A percentile compares a stretch with the other conserved stretches of the same genome.
Evolutionary conservation across 2,329 filamentous ascomycete species (phyloP).

Genomic region (Cladosporium oxysporum): DNA sequence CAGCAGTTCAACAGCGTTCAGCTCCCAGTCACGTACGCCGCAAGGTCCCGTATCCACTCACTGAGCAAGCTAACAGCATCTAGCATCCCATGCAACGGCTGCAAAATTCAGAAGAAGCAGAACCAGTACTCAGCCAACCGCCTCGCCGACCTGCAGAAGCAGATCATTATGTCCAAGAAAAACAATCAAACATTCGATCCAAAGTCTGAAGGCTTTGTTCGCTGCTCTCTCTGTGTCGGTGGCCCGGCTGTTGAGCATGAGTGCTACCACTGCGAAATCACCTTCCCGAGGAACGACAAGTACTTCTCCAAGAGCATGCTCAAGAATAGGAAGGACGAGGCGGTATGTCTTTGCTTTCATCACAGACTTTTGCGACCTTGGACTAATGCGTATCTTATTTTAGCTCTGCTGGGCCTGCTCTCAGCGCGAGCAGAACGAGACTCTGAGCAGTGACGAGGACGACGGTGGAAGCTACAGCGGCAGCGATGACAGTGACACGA

Average conservation of each 20-base stretch:
- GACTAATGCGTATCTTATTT: not conserved
- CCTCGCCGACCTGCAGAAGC: constrained; percentile 20
- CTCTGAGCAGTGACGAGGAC: constrained; percentile 2
- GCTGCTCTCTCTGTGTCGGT: constrained; percentile 29
- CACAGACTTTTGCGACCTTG: not conserved
- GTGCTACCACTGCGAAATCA: constrained; percentile 30
- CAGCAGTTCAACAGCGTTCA: not conserved
- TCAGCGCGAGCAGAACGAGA: constrained; percentile 4
- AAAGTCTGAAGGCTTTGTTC: constrained; percentile 16
- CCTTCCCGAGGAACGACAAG: constrained; percentile 1
- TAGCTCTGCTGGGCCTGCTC: constrained; percentile 17
- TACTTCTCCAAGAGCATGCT: constrained; percentile 11
- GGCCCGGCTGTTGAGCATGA: constrained; percentile 22
- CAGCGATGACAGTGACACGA: not conserved
- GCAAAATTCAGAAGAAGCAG: constrained; percentile 21
- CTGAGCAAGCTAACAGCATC: constrained; percentile 8
- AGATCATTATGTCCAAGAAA: constrained; percentile 8
- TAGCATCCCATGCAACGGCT: constrained; percentile 26
- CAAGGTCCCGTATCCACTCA: not conserved
- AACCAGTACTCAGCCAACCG: constrained; percentile 23
- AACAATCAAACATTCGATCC: constrained; percentile 20
- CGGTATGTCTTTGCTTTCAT: not conserved
- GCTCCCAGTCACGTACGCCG: constrained; percentile 12
- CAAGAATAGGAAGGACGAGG: constrained; percentile 14
- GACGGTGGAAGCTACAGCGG: not conserved